Evolutionary conservation across 495 filamentous ascomycete species (phyloP), one percentile per base, ranked within the genome.

Genomic region (Cenococcum geophilum): DNA sequence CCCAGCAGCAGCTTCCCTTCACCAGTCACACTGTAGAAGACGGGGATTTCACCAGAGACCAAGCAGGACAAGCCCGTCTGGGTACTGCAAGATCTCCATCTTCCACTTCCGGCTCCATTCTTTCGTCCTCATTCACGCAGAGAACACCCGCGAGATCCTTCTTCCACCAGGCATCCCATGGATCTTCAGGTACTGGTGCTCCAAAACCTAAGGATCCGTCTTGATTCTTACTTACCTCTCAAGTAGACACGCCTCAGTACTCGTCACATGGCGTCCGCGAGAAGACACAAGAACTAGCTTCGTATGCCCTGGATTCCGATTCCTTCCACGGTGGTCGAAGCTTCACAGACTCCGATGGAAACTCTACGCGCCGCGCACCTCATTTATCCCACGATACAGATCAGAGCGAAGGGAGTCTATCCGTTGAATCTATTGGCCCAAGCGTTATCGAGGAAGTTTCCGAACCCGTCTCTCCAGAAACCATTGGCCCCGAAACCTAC

Each of bases 271-370:
- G 83, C 59, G 88, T 98, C 12, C 86, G 93, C 57, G 89, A 96
- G 71, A 86, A 95, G 69, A 95, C 93, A 1, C 91, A 91, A 35
- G 89, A 96, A 71, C 81, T 98, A 36, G 92, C 93, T 23, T 89
- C 82, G 5, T 89, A 89, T 64, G 88, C 88, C n/a, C 78, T 97
- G 35, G 89, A 87, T 20, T 73, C 74, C 25, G 51, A 52, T 10
- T 51, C 61, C 16, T 60, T 61, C 61, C 68, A 64, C 21, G 63
- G 53, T 50, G 5, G 59, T 18, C 49, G 49, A 52, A 62, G 58
- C 61, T 57, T 34, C 34, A 57, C 60, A 21, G 66, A 65, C 21
- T 62, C 64, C 32, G 61, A 68, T 22, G 27, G 47, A 6, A 60
- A 47, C 43, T 71, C 65, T 27, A 63, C 48, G 52, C 37, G 68